phyloP scores from a whole-genome alignment of 495 filamentous ascomycete species.

The Neurospora cerealis region DNA sequence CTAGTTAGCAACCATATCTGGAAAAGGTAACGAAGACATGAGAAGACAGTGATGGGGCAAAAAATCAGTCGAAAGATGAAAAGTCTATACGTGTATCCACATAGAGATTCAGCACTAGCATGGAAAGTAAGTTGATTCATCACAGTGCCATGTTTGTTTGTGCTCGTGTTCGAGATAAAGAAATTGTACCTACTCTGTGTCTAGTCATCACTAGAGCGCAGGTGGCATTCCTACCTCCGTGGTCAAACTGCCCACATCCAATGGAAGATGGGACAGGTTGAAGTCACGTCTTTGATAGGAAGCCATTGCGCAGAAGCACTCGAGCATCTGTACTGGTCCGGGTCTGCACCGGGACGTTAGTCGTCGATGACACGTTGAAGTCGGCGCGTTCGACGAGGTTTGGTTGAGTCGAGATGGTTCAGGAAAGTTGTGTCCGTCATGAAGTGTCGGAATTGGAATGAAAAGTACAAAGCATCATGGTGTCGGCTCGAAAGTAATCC shows the following conservation, averaged over 20 bases:
- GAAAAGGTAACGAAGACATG: neutral
- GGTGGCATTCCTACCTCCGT: neutral
- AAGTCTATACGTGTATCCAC: conserved; percentile 74
- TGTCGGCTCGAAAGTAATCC: conserved; percentile 1
- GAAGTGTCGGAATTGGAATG: conserved; percentile 52
- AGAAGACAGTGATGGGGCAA: conserved; percentile 2
- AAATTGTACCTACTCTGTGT: conserved; percentile 17
- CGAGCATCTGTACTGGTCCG: conserved; percentile 14
- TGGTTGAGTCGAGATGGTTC: conserved; percentile 34
- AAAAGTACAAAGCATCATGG: conserved; percentile 51
- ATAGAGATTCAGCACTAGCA: conserved; percentile 76
- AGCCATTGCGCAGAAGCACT: neutral
- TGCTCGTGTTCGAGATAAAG: conserved; percentile 1
- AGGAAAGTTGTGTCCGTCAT: conserved; percentile 31
- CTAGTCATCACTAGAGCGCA: neutral
- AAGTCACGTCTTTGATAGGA: neutral
- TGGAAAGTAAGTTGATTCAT: conserved; percentile 58
- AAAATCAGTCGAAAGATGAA: conserved; percentile 93
- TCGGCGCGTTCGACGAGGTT: neutral
- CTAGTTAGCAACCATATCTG: conserved; percentile 3
- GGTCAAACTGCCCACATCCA: neutral
- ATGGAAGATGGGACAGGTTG: neutral
- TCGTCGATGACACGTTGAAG: neutral
- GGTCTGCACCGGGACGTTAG: neutral
- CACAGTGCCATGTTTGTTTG: conserved; percentile 9